Evolutionary conservation across 1,139 yeast genomes (phyloP), one percentile per base, ranked within the genome.

Genomic region (Suhomyces taliae): DNA sequence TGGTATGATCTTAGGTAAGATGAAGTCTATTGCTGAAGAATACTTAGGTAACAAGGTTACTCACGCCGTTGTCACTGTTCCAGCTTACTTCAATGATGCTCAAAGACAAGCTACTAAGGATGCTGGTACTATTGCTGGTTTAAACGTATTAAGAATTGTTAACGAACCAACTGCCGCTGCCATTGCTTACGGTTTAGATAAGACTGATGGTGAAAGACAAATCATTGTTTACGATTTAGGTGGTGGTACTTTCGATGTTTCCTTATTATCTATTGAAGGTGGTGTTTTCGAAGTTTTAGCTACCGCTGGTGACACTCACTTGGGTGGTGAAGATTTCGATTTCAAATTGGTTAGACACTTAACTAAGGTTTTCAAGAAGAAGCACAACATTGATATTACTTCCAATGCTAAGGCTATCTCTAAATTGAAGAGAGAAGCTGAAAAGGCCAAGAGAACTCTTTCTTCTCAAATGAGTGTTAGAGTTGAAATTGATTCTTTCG

Each of bases 91-190:
- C 78, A 93, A 91, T 71, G 98, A 91, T 73, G 96, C 98, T 50
- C 98, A 91, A 77, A 87, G 97, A 79, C 97, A 91, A 73, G 98
- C 98, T 53, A 91, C 98, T 55, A 90, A 91, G 78, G 97, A 90
- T 70, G 97, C 98, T 46, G 98, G 97, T 77, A 81, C 89, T 52
- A 91, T 91, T 78, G 96, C 97, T 41, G 98, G 98, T 60, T 82
- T 91, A 66, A 90, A 88, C 63, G 96, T 91, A 50, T 81, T 90
- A 66, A 87, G 98, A 78, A 90, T 91, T 66, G 96, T 91, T 59
- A 91, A 91, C 70, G 98, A 91, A 78, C 98, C 98, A 55, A 91
- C 98, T 48, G 98, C 98, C 43, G 97, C 98, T 53, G 97, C 97
- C 49, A 90, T 91, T 70, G 98, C 98, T 53, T 91, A 91, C 74